Percentiles rank a stretch among this genome's conserved stretches.
phyloP scores from a whole-genome alignment of 306 rosid genomes.

The Dalbergia cultrata region DNA sequence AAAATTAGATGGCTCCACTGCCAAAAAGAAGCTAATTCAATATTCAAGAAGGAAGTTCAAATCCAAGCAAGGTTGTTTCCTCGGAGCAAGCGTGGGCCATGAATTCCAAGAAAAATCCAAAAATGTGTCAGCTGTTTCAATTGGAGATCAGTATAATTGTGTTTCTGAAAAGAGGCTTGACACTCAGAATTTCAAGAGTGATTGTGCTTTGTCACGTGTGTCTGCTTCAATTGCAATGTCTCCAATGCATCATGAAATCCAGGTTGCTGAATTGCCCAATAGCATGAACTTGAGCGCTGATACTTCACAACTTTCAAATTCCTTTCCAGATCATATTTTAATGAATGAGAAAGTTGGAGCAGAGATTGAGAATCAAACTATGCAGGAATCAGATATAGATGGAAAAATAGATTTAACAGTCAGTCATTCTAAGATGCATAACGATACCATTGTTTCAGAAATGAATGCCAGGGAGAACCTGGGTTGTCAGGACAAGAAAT shows the following conservation, averaged over 20 bases:
- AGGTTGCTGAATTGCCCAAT: slow-evolving; percentile 47
- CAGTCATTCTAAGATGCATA: slow-evolving; percentile 45
- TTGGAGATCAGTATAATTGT: slow-evolving; percentile 50
- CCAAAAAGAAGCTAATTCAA: slow-evolving; percentile 67
- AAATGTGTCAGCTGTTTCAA: slow-evolving; percentile 41
- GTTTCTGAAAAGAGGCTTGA: slow-evolving; percentile 43
- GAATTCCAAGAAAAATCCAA: slow-evolving; percentile 46
- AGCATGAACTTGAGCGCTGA: slow-evolving; percentile 37
- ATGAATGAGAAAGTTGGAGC: slow-evolving; percentile 47
- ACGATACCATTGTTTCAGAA: slow-evolving; percentile 45
- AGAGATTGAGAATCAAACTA: slow-evolving; percentile 46
- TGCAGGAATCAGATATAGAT: slow-evolving; percentile 45
- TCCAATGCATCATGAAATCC: slow-evolving; percentile 53
- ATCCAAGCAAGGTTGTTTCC: slow-evolving; percentile 56
- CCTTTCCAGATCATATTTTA: slow-evolving; percentile 30
- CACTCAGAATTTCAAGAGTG: slow-evolving; percentile 52
- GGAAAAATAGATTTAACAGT: slow-evolving; percentile 43
- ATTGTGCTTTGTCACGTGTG: slow-evolving; percentile 44
- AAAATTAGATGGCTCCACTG: slow-evolving; percentile 42
- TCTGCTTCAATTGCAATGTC: slow-evolving; percentile 52
- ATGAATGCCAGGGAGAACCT: slow-evolving; percentile 42
- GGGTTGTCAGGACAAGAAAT: slow-evolving; percentile 29
- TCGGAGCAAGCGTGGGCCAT: slow-evolving; percentile 46
- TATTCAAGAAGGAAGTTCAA: slow-evolving; percentile 84
- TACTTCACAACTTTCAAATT: slow-evolving; percentile 46